Evolutionary conservation across 768 basidiomycete species (phyloP).

Genomic region (Termitomyces sp.): DNA sequence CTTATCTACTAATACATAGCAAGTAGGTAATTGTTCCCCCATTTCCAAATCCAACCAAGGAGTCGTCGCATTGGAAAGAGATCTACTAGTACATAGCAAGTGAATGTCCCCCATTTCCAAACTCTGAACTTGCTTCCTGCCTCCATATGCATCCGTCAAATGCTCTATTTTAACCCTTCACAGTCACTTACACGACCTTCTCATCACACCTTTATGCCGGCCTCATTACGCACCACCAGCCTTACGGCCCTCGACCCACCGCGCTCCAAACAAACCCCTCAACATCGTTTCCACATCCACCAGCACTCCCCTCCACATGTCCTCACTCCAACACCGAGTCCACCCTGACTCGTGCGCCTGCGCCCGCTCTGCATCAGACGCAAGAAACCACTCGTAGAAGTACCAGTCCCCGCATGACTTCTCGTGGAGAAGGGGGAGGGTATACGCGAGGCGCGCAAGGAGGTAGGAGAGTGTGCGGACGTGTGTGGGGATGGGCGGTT

Average conservation of each 20-base stretch:
- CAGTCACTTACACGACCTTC: too few species aligned
- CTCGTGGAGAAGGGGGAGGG: neutral
- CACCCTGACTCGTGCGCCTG: constrained; percentile 15
- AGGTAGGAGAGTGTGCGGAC: neutral
- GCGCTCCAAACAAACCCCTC: constrained; percentile 10
- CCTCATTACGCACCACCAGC: neutral
- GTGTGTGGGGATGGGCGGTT: neutral
- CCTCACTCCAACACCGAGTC: constrained; percentile 1
- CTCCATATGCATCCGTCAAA: too few species aligned
- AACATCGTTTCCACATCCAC: constrained; percentile 9
- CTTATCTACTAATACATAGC: too few species aligned
- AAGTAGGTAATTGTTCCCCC: too few species aligned
- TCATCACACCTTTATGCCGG: too few species aligned
- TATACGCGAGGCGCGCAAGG: constrained; percentile 3
- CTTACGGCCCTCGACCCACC: constrained; percentile 11
- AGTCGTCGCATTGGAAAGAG: too few species aligned
- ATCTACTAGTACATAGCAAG: too few species aligned
- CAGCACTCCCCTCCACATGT: neutral
- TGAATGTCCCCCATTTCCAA: too few species aligned
- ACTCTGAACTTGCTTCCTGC: too few species aligned
- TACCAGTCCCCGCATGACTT: constrained; percentile 37
- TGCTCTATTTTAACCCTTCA: too few species aligned
- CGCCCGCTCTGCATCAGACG: constrained; percentile 15
- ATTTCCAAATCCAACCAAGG: too few species aligned
- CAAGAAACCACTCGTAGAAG: constrained; percentile 48